These are phyloP conservation scores for Pseudocercospora musae DNA, from an alignment of 2,329 filamentous ascomycete species.

Conservation along the genomic window DNA sequence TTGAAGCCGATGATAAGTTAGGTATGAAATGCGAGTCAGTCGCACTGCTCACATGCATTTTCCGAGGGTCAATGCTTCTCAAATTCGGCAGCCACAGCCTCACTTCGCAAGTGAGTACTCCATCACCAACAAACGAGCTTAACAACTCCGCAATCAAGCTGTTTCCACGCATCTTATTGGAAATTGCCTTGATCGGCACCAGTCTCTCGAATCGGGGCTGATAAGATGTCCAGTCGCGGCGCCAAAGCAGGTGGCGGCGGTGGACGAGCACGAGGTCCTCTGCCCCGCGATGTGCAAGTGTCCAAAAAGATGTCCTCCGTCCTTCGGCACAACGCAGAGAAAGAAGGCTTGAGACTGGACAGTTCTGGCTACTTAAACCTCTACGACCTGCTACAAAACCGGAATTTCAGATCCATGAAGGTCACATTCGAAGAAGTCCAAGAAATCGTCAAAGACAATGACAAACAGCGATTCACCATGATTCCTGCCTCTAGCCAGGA, in stretches of 20 bases:
- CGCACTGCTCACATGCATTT: background rate
- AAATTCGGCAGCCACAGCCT: slow-evolving; percentile 1
- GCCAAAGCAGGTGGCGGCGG: slow-evolving; percentile 11
- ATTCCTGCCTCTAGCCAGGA: slow-evolving; percentile 48
- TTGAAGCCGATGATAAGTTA: background rate
- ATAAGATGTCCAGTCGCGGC: slow-evolving; percentile 6
- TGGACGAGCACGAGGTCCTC: slow-evolving; percentile 15
- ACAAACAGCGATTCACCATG: slow-evolving; percentile 88
- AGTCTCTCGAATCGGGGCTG: too few relatives aligned
- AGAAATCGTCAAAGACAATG: slow-evolving; percentile 66
- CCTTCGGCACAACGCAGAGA: slow-evolving; percentile 59
- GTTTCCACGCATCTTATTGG: too few relatives aligned
- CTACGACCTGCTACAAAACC: slow-evolving; percentile 56
- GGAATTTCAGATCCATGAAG: slow-evolving; percentile 63
- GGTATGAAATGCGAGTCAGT: background rate
- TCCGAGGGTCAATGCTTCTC: background rate
- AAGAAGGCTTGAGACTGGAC: slow-evolving; percentile 58
- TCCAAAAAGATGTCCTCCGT: slow-evolving; percentile 45
- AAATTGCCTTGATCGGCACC: too few relatives aligned
- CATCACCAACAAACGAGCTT: background rate
- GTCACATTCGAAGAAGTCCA: slow-evolving; percentile 73
- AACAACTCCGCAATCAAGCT: too few relatives aligned
- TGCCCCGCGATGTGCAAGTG: slow-evolving; percentile 30
- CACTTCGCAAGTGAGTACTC: background rate
- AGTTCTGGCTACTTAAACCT: slow-evolving; percentile 60